Percentiles rank a stretch among this genome's conserved stretches.
Evolutionary conservation across 192 early-diverging fungal genomes (phyloP).

Genomic region (Entomortierella chlamydospora): DNA sequence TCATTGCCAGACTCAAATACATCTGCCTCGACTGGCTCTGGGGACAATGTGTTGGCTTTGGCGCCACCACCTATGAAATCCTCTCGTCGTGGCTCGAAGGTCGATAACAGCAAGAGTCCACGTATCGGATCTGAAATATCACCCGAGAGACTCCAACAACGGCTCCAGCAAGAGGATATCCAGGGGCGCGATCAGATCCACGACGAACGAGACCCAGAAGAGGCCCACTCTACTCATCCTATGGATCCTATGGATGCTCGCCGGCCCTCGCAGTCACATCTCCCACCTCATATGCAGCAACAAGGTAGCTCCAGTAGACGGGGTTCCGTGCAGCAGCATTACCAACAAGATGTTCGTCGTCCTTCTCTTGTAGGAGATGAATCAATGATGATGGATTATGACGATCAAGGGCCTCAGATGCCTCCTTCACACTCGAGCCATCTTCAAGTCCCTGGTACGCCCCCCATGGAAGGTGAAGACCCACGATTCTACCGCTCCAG

Average conservation of each 20-base stretch:
- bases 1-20: slow-evolving; percentile 31
- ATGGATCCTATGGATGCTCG: slow-evolving; percentile 25
- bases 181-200: slow-evolving; percentile 12
- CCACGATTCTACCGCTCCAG: slow-evolving; percentile 26
- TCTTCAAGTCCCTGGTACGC: slow-evolving; percentile 34
- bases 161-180: slow-evolving; percentile 12
- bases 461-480: slow-evolving; percentile 32
- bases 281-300: neutral
- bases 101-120: neutral
- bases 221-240: neutral
- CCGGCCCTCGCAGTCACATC: slow-evolving; percentile 10
- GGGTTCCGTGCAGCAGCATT: slow-evolving; percentile 23
- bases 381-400: slow-evolving; percentile 43
- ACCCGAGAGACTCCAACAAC: slow-evolving; percentile 9
- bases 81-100: slow-evolving; percentile 29
- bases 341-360: slow-evolving; percentile 19
- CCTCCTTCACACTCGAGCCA: slow-evolving; percentile 1
- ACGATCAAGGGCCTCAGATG: slow-evolving; percentile 3
- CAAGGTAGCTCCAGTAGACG: slow-evolving; percentile 17
- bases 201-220: slow-evolving; percentile 13
- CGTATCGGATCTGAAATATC: slow-evolving; percentile 13
- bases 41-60: slow-evolving; percentile 26
- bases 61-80: slow-evolving; percentile 25
- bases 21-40: slow-evolving; percentile 7
- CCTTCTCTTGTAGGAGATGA: slow-evolving; percentile 29